Base-by-base conservation (phyloP, 345 rosid genomes). In the Eucalyptus tenuipes region DNA sequence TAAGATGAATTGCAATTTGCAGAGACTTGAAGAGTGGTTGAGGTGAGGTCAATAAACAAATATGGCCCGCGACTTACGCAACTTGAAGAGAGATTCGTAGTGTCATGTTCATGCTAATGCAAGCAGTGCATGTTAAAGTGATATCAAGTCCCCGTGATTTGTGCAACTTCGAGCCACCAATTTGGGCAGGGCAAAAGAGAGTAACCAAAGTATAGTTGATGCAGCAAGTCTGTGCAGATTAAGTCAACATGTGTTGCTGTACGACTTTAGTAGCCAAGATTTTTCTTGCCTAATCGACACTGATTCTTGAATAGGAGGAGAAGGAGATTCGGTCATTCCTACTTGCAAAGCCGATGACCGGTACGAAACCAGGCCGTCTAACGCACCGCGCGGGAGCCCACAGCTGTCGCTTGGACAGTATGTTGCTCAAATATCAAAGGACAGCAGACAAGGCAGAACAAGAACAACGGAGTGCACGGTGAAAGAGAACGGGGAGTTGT, bases 341-440 rank as follows among this genome's bases (percentile, higher is more conserved):
- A n/a, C n/a, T n/a, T 61, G 68, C 33, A 29, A 61, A 61, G 33
- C 31, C 33, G 3, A 61, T 61, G 31, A 33, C 68, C 1, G 15
- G 33, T 61, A 61, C 1, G 31, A 61, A 61, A 61, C 16, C 0
- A 14, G 68, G 68, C 4, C 6, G 33, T 61, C 68, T 6, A 13
- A 61, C 2, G 17, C 33, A 29, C 14, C 9, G 4, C 9, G 4
- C 0, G 10, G 71, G 71, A 1, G 53, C 3, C 0, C 53, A 50
- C 53, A 29, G 33, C 33, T n/a, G n/a, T n/a, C n/a, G n/a, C n/a
- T n/a, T n/a, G n/a, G n/a, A n/a, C n/a, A n/a, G n/a, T n/a, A n/a
- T n/a, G n/a, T n/a, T n/a, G n/a, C n/a, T n/a, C n/a, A n/a, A n/a
- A n/a, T n/a, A n/a, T n/a, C n/a, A n/a, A n/a, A n/a, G n/a, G n/a